Evolutionary conservation across 139 green algal species (phyloP).

Genomic region (Tetraselmis chui): DNA sequence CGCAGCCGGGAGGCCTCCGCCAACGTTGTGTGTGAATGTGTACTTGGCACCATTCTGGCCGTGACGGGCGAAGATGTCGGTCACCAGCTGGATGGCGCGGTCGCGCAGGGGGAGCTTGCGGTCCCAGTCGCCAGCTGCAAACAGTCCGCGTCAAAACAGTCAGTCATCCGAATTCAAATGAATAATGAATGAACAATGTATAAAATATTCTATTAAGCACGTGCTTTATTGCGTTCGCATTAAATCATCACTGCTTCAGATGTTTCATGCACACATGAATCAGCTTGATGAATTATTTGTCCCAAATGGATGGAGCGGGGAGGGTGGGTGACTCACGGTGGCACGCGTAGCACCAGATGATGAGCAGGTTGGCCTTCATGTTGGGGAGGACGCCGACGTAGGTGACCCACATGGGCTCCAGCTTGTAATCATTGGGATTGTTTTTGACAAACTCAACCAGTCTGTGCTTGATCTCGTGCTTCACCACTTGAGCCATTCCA

Average conservation of each 20-base stretch:
- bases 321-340: background rate
- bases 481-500: background rate
- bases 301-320: no score
- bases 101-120: background rate
- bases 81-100: background rate
- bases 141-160: no score
- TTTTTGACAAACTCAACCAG: background rate
- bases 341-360: background rate
- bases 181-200: no score
- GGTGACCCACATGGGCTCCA: background rate
- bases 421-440: background rate
- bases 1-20: background rate
- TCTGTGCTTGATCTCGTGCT: background rate
- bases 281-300: no score
- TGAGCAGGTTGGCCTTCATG: background rate
- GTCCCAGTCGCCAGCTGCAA: background rate
- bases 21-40: background rate
- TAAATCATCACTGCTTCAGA: no score
- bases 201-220: no score
- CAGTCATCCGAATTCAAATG: no score
- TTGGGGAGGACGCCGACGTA: background rate
- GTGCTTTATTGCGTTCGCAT: no score
- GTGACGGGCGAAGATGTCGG: background rate
- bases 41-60: background rate
- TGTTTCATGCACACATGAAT: no score